A percentile compares a stretch with the other conserved stretches of the same genome.
Conservation (phyloP, 2,329 filamentous ascomycete species). For the Alternaria sp. region DNA sequence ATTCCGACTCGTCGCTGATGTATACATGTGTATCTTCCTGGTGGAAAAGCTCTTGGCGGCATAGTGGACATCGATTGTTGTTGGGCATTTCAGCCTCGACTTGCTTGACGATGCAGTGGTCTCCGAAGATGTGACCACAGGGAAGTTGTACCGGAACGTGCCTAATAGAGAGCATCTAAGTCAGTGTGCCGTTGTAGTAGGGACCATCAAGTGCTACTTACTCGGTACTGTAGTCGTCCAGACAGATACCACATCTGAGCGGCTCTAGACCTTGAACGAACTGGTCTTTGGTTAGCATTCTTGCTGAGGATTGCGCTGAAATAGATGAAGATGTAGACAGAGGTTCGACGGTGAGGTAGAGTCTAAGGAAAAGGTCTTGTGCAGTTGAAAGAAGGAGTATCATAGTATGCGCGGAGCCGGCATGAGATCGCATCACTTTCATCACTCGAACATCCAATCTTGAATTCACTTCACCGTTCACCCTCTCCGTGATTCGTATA, state of each 20-base stretch:
- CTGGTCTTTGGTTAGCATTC: neutral
- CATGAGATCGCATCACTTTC: neutral
- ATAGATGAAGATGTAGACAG: neutral
- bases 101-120: conserved; percentile 3
- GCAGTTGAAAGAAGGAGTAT: neutral
- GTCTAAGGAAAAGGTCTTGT: neutral
- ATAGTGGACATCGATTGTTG: neutral
- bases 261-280: conserved; percentile 4
- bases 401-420: neutral
- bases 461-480: neutral
- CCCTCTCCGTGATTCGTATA: neutral
- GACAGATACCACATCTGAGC: conserved; percentile 3
- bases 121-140: conserved; percentile 4
- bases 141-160: conserved; percentile 1
- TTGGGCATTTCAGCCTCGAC: neutral
- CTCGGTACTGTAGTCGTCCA: neutral
- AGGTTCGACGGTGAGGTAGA: neutral
- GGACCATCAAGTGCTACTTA: neutral
- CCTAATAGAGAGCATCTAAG: neutral
- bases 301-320: neutral
- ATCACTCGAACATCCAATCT: neutral
- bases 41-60: neutral
- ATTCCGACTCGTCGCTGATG: neutral
- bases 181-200: neutral
- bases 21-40: neutral